A percentile compares a stretch with the other conserved stretches of the same genome.
phyloP scores from a whole-genome alignment of 495 filamentous ascomycete species.

The Penicillium antarcticum region DNA sequence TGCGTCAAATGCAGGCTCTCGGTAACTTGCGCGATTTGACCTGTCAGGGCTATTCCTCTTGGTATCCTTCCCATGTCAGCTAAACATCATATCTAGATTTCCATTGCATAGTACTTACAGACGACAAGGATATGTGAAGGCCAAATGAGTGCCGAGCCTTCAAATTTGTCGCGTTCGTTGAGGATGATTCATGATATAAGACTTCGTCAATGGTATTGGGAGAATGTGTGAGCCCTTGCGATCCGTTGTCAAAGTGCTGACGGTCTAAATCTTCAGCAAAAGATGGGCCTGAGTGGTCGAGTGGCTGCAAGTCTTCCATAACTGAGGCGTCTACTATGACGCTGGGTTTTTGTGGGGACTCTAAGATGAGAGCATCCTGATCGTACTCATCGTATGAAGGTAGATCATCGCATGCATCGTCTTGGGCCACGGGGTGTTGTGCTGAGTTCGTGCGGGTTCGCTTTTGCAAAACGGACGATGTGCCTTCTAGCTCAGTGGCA shows the following conservation, averaged over 20 bases:
- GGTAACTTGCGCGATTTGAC: not conserved
- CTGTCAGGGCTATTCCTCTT: no score
- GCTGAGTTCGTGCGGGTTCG: not conserved
- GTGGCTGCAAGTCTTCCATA: not conserved
- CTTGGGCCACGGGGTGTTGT: not conserved
- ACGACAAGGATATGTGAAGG: slow-evolving; percentile 12
- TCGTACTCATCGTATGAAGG: not conserved
- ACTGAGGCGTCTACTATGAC: no score
- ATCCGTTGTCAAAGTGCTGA: no score
- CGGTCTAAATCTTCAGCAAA: no score
- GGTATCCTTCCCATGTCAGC: not conserved
- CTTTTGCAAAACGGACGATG: not conserved
- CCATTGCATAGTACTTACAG: not conserved
- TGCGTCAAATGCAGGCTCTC: not conserved
- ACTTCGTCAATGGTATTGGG: not conserved
- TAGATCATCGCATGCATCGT: no score
- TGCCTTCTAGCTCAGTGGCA: not conserved
- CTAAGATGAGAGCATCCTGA: not conserved
- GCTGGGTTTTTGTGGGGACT: not conserved
- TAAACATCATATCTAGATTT: not conserved
- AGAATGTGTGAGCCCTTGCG: not conserved
- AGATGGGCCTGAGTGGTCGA: not conserved
- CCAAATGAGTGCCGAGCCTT: slow-evolving; percentile 14
- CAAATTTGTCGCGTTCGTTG: not conserved
- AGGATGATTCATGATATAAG: not conserved